Conservation (phyloP, 192 early-diverging fungal species). For the Coemansia sp. region DNA sequence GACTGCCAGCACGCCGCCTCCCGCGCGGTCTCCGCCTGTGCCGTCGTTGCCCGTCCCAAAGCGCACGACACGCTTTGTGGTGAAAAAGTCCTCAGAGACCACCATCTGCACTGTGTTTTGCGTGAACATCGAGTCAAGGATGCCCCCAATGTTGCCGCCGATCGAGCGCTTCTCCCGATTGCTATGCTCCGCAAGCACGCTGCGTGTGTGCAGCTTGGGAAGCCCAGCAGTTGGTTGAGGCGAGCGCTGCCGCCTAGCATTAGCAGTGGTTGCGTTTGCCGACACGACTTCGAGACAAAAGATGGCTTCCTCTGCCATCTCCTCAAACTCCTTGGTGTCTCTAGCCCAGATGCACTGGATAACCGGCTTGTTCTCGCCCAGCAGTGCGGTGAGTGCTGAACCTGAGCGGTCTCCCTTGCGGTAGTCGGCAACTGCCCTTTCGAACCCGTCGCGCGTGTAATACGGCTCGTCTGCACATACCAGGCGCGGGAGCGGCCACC, state of each 20-base stretch:
- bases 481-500: slow-evolving; percentile 49
- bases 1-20: slow-evolving; percentile 72
- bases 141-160: slow-evolving; percentile 16
- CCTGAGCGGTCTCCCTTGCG: slow-evolving; percentile 42
- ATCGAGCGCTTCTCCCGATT: background rate
- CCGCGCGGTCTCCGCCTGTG: slow-evolving; percentile 52
- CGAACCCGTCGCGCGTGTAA: slow-evolving; percentile 75
- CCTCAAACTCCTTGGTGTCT: slow-evolving; percentile 63
- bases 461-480: slow-evolving; percentile 68
- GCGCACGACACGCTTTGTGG: slow-evolving; percentile 56
- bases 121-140: slow-evolving; percentile 25
- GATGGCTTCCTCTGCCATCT: slow-evolving; percentile 67
- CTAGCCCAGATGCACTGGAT: slow-evolving; percentile 75
- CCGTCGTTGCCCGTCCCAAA: slow-evolving; percentile 62
- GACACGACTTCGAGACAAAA: slow-evolving; percentile 66
- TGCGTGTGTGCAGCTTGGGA: slow-evolving; percentile 26
- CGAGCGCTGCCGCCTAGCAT: background rate
- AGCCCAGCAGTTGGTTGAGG: background rate
- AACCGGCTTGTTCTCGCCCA: slow-evolving; percentile 44
- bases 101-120: slow-evolving; percentile 60
- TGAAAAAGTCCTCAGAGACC: slow-evolving; percentile 76
- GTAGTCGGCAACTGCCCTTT: slow-evolving; percentile 56
- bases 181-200: background rate
- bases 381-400: slow-evolving; percentile 21
- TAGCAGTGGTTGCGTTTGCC: background rate